phyloP scores from a whole-genome alignment of 345 rosid genomes.

The Bruguiera parviflora region DNA sequence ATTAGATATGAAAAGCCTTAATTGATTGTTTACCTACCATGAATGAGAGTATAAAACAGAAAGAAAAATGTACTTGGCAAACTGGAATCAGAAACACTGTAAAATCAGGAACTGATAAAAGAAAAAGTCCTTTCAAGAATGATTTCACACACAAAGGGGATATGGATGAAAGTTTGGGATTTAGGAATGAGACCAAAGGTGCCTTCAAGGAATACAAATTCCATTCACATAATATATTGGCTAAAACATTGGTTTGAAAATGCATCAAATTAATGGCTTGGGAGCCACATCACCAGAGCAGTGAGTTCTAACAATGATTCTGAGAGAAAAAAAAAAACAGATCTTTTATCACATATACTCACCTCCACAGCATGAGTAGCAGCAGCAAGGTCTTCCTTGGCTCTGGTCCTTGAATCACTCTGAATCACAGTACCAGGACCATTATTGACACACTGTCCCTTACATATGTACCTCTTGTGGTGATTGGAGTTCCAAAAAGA shows the following conservation, averaged over 20 bases:
- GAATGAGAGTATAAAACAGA: not conserved
- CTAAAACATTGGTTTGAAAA: not conserved
- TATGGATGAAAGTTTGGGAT: too few species aligned
- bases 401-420: slow-evolving; percentile 98
- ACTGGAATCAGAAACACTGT: too few species aligned
- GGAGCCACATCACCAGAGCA: not conserved
- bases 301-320: too few species aligned
- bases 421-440: slow-evolving; percentile 31
- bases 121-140: too few species aligned
- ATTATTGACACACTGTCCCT: slow-evolving; percentile 4
- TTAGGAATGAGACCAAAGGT: too few species aligned
- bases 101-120: too few species aligned
- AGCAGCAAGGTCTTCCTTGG: slow-evolving; percentile 99
- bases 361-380: slow-evolving; percentile 98
- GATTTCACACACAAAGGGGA: too few species aligned
- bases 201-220: not conserved
- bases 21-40: not conserved
- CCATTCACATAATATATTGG: not conserved
- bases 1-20: slow-evolving; percentile 9
- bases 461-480: too few species aligned
- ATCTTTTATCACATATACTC: slow-evolving; percentile 22
- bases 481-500: not conserved
- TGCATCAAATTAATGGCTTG: not conserved
- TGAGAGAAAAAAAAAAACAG: not conserved
- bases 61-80: too few species aligned